Evolutionary conservation across 495 filamentous ascomycete genomes (phyloP), one percentile per base, ranked within the genome.

Genomic region (Daldinia concentrica): DNA sequence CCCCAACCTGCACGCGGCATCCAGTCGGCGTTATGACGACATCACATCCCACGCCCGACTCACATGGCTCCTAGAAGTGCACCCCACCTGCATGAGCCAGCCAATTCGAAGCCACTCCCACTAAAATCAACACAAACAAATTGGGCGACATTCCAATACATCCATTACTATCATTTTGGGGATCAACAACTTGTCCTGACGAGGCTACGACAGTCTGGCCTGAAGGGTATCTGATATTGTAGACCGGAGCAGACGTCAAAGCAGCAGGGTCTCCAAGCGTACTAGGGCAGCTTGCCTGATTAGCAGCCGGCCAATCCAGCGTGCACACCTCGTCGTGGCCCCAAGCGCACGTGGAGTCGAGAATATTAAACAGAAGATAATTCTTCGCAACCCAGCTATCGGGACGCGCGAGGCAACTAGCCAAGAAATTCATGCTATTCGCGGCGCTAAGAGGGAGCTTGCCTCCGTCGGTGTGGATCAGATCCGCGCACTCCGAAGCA

Each of bases 401-500:
- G 17, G 67, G 76, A 52, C 76, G 69, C 2, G 62, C 72, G 12
- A 85, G 79, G 61, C 83, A 85, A 70, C 77, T 81, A 15, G 80
- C 78, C 4, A 85, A 66, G 45, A 78, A 85, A 39, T 83, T 82
- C 79, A 85, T 85, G 71, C 83, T 84, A 75, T 85, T 85, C 32
- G 82, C 68, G 3, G 82, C 83, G 74, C 81, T 83, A 12, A 85
- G 79, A 4, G 83, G 83, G 29, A 85, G 71, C 75, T 82, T 84
- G 69, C 66, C 39, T 27, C 72, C 79, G 36, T 79, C 67, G 57
- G 83, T 84, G 72, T 79, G 68, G 61, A 85, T 77, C 55, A 85
- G 64, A 52, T 72, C 72, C 39, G 78, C 67, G 71, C 83, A 85
- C 0, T 66, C 61, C 1, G 77, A 78, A 3, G 78, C 62, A 14